A percentile compares a stretch with the other conserved stretches of the same genome.
phyloP scores from a whole-genome alignment of 78 protist genomes.

The Speleostelium caveatum region DNA sequence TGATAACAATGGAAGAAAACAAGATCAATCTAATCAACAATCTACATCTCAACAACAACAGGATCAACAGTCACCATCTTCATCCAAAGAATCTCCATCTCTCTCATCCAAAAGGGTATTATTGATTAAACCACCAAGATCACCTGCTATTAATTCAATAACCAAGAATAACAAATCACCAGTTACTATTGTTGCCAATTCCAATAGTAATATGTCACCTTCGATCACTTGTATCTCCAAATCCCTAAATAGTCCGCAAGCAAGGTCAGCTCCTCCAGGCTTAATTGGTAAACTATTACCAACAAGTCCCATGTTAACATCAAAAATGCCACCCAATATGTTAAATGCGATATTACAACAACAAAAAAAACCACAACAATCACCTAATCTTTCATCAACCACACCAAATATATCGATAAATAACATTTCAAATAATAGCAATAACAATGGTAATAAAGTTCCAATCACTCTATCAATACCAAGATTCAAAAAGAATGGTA shows the following conservation, averaged over 20 bases:
- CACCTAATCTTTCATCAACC: background rate
- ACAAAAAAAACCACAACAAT: background rate
- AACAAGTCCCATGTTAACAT: conserved; percentile 36
- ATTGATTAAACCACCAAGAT: conserved; percentile 56
- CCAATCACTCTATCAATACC: conserved; percentile 65
- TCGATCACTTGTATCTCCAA: conserved; percentile 21
- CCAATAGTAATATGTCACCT: conserved; percentile 16
- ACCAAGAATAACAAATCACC: conserved; percentile 19
- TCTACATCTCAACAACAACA: conserved; percentile 14
- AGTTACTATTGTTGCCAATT: conserved; percentile 12
- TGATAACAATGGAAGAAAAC: background rate
- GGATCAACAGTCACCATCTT: background rate
- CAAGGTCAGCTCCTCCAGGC: background rate
- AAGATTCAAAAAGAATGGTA: conserved; percentile 41
- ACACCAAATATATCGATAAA: background rate
- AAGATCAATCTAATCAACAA: background rate
- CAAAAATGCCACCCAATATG: conserved; percentile 16
- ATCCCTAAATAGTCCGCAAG: conserved; percentile 1
- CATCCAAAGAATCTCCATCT: conserved; percentile 20
- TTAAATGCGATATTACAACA: conserved; percentile 10
- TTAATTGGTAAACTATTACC: background rate
- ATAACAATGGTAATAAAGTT: conserved; percentile 5
- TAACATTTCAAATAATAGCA: too few relatives aligned
- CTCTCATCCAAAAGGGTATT: conserved; percentile 35
- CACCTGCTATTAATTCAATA: conserved; percentile 29